Base-by-base conservation (phyloP, 805 yeast species). In the Candida jianshihensis region DNA sequence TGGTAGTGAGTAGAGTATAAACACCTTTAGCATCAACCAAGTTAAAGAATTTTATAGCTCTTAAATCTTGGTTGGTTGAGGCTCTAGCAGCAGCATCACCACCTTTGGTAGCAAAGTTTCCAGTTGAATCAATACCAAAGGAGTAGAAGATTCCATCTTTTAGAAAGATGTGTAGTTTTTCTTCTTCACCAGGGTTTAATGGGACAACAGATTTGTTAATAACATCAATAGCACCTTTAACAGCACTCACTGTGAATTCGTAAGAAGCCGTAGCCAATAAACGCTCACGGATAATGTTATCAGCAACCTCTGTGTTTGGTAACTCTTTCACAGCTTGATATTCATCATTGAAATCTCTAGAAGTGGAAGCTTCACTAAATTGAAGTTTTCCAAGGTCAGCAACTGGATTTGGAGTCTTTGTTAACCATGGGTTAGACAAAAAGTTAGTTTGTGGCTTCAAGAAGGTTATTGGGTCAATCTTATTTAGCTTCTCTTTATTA, bases 281-380 rank as follows among this genome's bases (percentile, higher is more conserved):
- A 47, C 80, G 76, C 54, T 92, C 98, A 48, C 89, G 73, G 32
- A 79, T 62, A 33, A 87, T 67, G 43, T 89, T 72, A 42, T 84
- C 88, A 37, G 73, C 73, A 36, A 86, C 59, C 18, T 72, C 57
- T 2, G 66, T 53, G 25, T 68, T 64, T 22, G 87, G 77, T 42
- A 87, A 68, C 46, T 88, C 96, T 43, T 77, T 74, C 33, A 86
- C 70, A 3, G 86, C 70, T 64, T 92, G 97, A 53, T 78, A 78
- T 49, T 92, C 97, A 46, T 83, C 95, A 57, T 88, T 88, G 84
- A 94, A 89, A 50, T 90, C 96, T 50, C 80, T 80, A 65, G 64
- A 43, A 60, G 73, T 12, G 18, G 13, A 13, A 4, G 14, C 12
- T 19, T 45, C 52, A 8, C 43, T 42, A 14, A 49, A 39, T 39